Conservation (phyloP, 1,284 basidiomycete genomes). For the Rhizoctonia solani region DNA sequence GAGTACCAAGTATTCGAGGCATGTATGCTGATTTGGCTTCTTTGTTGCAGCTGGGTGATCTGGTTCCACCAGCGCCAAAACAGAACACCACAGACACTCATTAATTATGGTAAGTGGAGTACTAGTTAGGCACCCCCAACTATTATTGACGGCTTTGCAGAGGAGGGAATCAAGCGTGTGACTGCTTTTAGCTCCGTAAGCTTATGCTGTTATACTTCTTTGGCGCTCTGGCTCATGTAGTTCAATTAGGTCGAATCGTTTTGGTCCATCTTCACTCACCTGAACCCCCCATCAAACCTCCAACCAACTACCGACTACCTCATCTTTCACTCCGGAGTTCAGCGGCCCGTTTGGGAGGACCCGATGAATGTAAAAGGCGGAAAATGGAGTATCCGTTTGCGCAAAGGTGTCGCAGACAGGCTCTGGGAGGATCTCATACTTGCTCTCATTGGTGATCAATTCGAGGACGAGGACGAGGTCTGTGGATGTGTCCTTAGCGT, state of each 20-base stretch:
- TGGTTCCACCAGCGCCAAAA: conserved; percentile 80
- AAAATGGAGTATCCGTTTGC: conserved; percentile 89
- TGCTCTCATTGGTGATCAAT: conserved; percentile 78
- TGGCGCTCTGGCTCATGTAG: conserved; percentile 7
- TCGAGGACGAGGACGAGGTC: conserved; percentile 68
- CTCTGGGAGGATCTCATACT: conserved; percentile 82
- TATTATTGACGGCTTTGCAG: background rate
- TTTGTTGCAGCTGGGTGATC: conserved; percentile 69
- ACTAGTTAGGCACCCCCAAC: background rate
- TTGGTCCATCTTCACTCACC: conserved; percentile 82
- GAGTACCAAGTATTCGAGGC: background rate
- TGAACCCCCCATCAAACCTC: conserved; percentile 70
- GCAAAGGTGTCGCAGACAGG: conserved; percentile 78
- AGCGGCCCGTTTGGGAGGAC: conserved; percentile 88
- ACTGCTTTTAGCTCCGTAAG: conserved; percentile 74
- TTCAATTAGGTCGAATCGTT: conserved; percentile 71
- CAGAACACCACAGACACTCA: conserved; percentile 75
- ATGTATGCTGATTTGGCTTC: conserved; percentile 34
- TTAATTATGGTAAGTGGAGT: conserved; percentile 60
- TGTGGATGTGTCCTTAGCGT: conserved; percentile 85
- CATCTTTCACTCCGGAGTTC: conserved; percentile 79
- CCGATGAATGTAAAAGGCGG: conserved; percentile 82
- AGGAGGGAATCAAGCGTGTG: conserved; percentile 85
- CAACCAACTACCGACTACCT: conserved; percentile 82
- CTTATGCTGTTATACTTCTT: conserved; percentile 36